These are phyloP conservation scores for Saturnispora hagleri DNA, from an alignment of 805 yeast species.

Conservation along the genomic window DNA sequence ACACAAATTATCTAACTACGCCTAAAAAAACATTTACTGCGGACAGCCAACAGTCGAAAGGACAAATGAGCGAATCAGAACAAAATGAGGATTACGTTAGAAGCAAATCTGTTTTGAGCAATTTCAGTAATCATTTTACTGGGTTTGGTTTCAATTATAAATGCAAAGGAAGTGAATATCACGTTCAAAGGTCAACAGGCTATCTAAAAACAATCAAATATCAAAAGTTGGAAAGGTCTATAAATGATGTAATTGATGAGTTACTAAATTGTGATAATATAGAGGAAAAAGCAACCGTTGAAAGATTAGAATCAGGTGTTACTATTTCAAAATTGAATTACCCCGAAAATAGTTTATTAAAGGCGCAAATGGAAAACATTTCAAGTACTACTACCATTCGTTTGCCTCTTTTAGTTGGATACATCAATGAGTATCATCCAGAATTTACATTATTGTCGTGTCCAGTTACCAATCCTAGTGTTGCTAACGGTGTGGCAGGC, in stretches of 20 bases:
- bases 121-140: background rate
- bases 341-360: background rate
- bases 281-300: background rate
- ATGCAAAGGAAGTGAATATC: background rate
- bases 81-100: background rate
- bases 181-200: constrained; percentile 6
- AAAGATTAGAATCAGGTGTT: background rate
- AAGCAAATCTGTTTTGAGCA: background rate
- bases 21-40: background rate
- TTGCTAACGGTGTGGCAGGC: background rate
- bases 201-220: constrained; percentile 6
- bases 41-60: constrained; percentile 3
- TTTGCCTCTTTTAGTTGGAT: constrained; percentile 28
- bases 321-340: background rate
- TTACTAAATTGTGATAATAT: background rate
- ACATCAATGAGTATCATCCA: constrained; percentile 41
- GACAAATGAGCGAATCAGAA: background rate
- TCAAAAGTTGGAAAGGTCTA: constrained; percentile 6
- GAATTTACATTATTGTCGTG: constrained; percentile 45
- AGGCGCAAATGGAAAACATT: constrained; percentile 2
- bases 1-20: background rate
- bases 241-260: constrained; percentile 4
- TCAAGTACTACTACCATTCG: constrained; percentile 6
- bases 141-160: constrained; percentile 6
- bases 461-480: constrained; percentile 22